These are phyloP conservation scores for Camellia japonica DNA, from an alignment of 148 eudicot species.

Conservation along the genomic window DNA sequence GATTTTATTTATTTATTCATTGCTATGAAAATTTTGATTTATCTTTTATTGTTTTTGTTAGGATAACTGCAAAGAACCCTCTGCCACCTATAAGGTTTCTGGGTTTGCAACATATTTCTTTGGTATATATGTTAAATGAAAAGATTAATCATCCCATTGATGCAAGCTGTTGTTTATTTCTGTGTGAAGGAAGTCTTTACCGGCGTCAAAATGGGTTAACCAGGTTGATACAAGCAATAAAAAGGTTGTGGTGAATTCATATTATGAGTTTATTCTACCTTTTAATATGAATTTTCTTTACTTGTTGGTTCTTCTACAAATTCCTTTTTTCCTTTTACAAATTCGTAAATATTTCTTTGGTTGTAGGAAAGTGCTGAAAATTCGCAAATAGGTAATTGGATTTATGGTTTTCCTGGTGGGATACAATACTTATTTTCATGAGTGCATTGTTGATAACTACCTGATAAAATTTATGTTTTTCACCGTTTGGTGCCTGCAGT, in stretches of 20 bases:
- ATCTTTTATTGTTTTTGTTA: constrained; percentile 16
- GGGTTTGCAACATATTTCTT: constrained; percentile 11
- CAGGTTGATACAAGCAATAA: constrained; percentile 24
- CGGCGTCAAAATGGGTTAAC: constrained; percentile 40
- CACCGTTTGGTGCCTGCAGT: constrained; percentile 35
- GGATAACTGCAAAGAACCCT: constrained; percentile 37
- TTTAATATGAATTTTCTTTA: constrained; percentile 1
- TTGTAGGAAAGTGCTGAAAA: constrained; percentile 48
- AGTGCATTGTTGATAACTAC: not conserved
- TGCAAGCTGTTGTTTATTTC: constrained; percentile 20
- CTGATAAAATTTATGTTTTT: not conserved
- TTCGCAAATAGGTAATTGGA: constrained; percentile 29
- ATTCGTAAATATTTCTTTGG: not conserved
- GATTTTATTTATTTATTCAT: not conserved
- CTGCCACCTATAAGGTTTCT: constrained; percentile 45
- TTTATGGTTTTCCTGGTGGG: constrained; percentile 63
- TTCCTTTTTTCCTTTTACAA: constrained; percentile 1
- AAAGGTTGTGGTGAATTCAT: constrained; percentile 36
- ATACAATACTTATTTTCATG: not conserved
- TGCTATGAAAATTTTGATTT: not conserved
- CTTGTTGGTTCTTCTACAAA: constrained; percentile 10
- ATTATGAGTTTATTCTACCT: not conserved
- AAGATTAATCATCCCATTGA: constrained; percentile 6
- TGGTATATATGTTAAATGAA: not conserved
- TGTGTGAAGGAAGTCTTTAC: constrained; percentile 62